Evolutionary conservation across 352 stramenopile genomes (phyloP).

Genomic region (Globisporangium middletonii): DNA sequence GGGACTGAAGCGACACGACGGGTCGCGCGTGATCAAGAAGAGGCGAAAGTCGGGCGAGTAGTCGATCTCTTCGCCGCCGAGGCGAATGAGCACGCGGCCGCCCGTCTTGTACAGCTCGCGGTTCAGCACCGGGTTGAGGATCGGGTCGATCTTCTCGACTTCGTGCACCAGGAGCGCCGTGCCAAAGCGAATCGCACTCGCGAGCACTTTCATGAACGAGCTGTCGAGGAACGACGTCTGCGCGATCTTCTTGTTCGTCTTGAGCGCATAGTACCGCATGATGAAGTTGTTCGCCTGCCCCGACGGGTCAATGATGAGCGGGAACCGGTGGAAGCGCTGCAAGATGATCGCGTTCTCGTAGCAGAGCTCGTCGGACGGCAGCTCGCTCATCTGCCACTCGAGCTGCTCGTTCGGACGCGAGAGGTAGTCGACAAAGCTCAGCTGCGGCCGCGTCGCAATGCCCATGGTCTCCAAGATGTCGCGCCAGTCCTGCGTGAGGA

Average conservation of each 20-base stretch:
- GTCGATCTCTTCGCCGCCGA: constrained; percentile 99
- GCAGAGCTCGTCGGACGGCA: constrained; percentile 96
- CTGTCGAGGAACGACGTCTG: constrained; percentile 99
- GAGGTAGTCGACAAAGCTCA: constrained; percentile 96
- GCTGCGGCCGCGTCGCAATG: constrained; percentile 75
- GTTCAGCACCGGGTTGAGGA: constrained; percentile 99
- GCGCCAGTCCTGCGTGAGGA: constrained; percentile 94
- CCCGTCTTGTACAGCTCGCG: constrained; percentile 98
- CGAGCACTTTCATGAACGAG: constrained; percentile 99
- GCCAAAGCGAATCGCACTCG: constrained; percentile 99
- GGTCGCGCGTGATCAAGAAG: constrained; percentile 98
- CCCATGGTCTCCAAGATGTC: constrained; percentile 92
- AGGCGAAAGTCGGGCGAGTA: constrained; percentile 99
- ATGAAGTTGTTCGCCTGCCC: constrained; percentile 98
- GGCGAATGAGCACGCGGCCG: constrained; percentile 95
- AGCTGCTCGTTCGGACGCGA: constrained; percentile 93
- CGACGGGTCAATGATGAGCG: constrained; percentile 98
- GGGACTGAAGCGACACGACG: constrained; percentile 95
- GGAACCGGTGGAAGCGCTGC: constrained; percentile 95
- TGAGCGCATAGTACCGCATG: constrained; percentile 95
- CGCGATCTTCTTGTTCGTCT: constrained; percentile 91
- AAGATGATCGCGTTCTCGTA: constrained; percentile 99
- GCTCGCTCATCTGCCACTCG: constrained; percentile 93
- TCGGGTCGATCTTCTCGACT: constrained; percentile 99
- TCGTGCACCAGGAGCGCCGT: constrained; percentile 98